Conservation (phyloP, 2,329 filamentous ascomycete genomes). For the Scedosporium boydii region DNA sequence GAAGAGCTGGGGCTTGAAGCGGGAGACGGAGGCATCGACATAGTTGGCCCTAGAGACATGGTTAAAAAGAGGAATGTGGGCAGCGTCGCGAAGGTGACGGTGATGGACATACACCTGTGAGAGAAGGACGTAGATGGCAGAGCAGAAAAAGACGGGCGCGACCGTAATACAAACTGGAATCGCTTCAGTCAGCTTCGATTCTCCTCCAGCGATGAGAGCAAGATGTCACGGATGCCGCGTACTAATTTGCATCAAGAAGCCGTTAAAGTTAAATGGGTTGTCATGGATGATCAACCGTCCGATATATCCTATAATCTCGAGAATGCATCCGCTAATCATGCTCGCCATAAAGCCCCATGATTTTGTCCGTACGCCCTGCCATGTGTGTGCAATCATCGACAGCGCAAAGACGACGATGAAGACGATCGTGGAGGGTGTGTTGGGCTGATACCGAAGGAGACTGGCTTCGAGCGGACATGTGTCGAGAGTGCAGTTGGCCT, state of each 20-base stretch:
- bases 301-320: slow-evolving; percentile 53
- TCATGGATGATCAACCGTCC: slow-evolving; percentile 46
- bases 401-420: slow-evolving; percentile 36
- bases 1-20: slow-evolving; percentile 20
- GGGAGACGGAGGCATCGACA: slow-evolving; percentile 16
- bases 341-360: slow-evolving; percentile 33
- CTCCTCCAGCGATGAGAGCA: slow-evolving; percentile 16
- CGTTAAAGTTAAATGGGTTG: slow-evolving; percentile 47
- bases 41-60: slow-evolving; percentile 15
- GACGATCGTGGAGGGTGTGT: slow-evolving; percentile 14
- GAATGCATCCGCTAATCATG: slow-evolving; percentile 44
- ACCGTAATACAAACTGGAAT: slow-evolving; percentile 32
- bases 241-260: slow-evolving; percentile 52
- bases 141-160: slow-evolving; percentile 20
- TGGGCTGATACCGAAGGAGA: slow-evolving; percentile 36
- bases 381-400: slow-evolving; percentile 32
- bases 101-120: no score
- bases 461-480: slow-evolving; percentile 34
- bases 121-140: slow-evolving; percentile 17
- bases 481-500: slow-evolving; percentile 39
- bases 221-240: slow-evolving; percentile 37
- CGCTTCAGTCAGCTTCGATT: slow-evolving; percentile 28
- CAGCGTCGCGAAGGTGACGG: neutral
- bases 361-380: slow-evolving; percentile 30
- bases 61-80: slow-evolving; percentile 14